Evolutionary conservation across 2,329 filamentous ascomycete species (phyloP).

Genomic region (Diaporthe eres): DNA sequence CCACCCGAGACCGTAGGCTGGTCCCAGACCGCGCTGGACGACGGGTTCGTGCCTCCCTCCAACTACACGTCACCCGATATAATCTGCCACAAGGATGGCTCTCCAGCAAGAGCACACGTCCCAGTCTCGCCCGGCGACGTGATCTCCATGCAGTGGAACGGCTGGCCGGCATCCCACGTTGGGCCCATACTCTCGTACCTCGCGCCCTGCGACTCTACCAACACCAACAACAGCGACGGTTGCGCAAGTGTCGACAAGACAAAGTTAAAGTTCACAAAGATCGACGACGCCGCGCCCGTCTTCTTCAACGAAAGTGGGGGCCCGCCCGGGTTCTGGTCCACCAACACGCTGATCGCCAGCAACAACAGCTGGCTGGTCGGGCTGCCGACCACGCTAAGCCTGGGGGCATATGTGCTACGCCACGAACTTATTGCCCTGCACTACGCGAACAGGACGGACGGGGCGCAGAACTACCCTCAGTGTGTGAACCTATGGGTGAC

Average conservation of each 20-base stretch:
- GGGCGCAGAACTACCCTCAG: conserved; percentile 52
- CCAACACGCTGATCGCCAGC: conserved; percentile 63
- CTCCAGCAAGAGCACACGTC: conserved; percentile 64
- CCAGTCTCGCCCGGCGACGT: conserved; percentile 69
- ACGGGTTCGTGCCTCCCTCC: conserved; percentile 65
- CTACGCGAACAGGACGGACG: conserved; percentile 45
- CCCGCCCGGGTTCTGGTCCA: conserved; percentile 54
- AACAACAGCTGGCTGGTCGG: conserved; percentile 66
- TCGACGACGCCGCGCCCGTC: conserved; percentile 53
- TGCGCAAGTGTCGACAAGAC: conserved; percentile 57
- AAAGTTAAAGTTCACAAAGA: conserved; percentile 59
- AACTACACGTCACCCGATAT: conserved; percentile 66
- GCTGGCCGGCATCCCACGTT: conserved; percentile 69
- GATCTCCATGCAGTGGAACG: conserved; percentile 72
- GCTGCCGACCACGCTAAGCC: conserved; percentile 57
- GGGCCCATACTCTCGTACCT: conserved; percentile 59
- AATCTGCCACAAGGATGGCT: conserved; percentile 72
- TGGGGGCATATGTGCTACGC: conserved; percentile 67
- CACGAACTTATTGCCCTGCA: conserved; percentile 64
- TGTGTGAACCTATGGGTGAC: conserved; percentile 51
- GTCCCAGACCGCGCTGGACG: conserved; percentile 63
- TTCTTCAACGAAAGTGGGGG: conserved; percentile 46
- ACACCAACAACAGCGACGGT: conserved; percentile 48
- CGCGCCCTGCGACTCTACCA: conserved; percentile 50
- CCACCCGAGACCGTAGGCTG: conserved; percentile 62